Evolutionary conservation across 2,329 filamentous ascomycete genomes (phyloP), one percentile per base, ranked within the genome.

Genomic region (Cytospora piceae): DNA sequence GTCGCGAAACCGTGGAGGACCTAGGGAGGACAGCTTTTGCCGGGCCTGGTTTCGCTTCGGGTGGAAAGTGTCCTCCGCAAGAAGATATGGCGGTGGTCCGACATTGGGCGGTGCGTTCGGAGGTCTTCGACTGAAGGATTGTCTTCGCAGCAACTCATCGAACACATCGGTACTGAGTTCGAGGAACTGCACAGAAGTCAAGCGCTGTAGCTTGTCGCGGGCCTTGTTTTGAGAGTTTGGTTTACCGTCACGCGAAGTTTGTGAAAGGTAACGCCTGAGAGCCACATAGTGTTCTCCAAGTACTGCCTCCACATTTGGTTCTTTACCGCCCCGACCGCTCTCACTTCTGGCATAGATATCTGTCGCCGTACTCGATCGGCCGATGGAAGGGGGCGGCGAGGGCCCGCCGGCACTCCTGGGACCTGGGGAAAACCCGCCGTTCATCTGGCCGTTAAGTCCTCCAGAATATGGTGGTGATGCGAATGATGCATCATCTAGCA

Each of bases 21-120:
- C 93, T 17, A 99, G 85, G 0, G 94, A 96, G 0, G 93, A 94
- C 24, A 99, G 86, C 77, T 96, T 96, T 77, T 97, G 93, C 51
- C 95, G 87, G n/a, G 95, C 95, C 77, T 98, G 94, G 75, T 99
- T 99, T 69, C 95, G 90, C 79, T 98, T 99, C 2, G 94, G 93
- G 77, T 99, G 95, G 78, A 98, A 98, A 69, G 88, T 90, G 70
- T 90, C 85, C 76, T 94, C 93, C n/a, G 95, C 92, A 29, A 92
- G 81, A 7, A 99, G 85, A 74, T 88, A 96, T 15, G 87, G 80
- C 2, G 93, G 92, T n/a, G 85, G 83, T 4, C 79, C 79, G 56
- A 74, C 77, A 68, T 80, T 82, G 57, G 82, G 81, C 24, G 79
- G 78, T 29, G 82, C 81, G 70, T 83, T 85, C 27, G 84, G 80